phyloP scores from a whole-genome alignment of 805 yeast species.

The Kazachstania taianensis region DNA sequence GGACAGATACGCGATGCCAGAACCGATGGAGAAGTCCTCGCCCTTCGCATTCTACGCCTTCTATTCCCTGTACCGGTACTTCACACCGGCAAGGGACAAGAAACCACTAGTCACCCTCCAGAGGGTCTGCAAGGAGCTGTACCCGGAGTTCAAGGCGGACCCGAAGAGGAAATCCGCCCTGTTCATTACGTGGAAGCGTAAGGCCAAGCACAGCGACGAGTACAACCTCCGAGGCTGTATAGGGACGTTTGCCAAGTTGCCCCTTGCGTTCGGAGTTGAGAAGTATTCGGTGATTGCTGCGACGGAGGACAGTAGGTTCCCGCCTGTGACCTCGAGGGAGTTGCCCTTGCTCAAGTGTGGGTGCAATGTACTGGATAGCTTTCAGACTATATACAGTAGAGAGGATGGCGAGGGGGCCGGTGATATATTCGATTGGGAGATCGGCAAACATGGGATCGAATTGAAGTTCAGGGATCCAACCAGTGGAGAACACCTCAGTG shows the following conservation, averaged over 20 bases:
- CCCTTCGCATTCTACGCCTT: constrained; percentile 30
- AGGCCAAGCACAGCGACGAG: constrained; percentile 10
- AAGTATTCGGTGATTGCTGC: constrained; percentile 63
- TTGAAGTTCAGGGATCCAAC: constrained; percentile 37
- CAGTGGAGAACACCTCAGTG: constrained; percentile 37
- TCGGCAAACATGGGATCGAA: constrained; percentile 77
- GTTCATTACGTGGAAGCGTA: constrained; percentile 80
- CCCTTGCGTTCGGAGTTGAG: constrained; percentile 47
- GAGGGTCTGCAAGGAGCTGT: constrained; percentile 12
- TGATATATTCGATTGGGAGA: constrained; percentile 60
- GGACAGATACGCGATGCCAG: neutral
- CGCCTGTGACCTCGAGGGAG: constrained; percentile 50
- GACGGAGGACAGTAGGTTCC: constrained; percentile 66
- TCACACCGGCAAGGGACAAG: constrained; percentile 1
- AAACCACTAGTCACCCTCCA: constrained; percentile 5
- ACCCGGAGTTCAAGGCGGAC: constrained; percentile 6
- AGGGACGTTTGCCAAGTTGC: constrained; percentile 64
- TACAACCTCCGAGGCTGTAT: constrained; percentile 73
- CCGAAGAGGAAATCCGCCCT: constrained; percentile 40
- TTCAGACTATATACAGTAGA: constrained; percentile 33
- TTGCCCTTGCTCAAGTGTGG: constrained; percentile 36
- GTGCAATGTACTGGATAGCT: constrained; percentile 33
- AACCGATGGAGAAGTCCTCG: constrained; percentile 6
- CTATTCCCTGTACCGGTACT: constrained; percentile 19
- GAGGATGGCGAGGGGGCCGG: constrained; percentile 38